phyloP scores from a whole-genome alignment of 2,329 filamentous ascomycete species.

The Xylariaceae sp. region DNA sequence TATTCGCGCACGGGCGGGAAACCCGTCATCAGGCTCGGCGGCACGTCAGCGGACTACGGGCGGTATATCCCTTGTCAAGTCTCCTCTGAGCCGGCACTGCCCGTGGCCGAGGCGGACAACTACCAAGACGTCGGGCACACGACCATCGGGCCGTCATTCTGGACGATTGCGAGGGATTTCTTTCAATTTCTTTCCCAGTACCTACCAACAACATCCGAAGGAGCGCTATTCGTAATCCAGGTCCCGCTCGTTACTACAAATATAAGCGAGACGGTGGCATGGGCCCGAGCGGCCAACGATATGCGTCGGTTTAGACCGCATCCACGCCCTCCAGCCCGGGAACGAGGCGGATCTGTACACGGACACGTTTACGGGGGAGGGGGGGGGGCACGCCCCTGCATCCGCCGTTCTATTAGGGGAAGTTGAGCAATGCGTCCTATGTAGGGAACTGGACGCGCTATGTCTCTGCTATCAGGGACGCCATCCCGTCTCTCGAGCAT shows the following conservation, averaged over 20 bases:
- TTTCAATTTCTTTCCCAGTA: too few relatives aligned
- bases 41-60: conserved; percentile 34
- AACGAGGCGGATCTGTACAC: conserved; percentile 34
- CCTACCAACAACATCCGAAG: conserved; percentile 29
- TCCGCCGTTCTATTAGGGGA: conserved; percentile 32
- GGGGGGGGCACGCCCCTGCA: conserved; percentile 25
- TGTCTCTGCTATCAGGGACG: conserved; percentile 26
- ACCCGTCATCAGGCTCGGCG: conserved; percentile 33
- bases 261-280: conserved; percentile 31
- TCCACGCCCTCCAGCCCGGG: conserved; percentile 34
- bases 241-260: conserved; percentile 33
- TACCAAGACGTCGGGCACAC: conserved; percentile 32
- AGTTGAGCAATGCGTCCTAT: conserved; percentile 30
- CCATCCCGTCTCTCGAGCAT: conserved; percentile 23
- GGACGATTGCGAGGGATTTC: too few relatives aligned
- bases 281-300: conserved; percentile 29
- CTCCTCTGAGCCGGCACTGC: conserved; percentile 28
- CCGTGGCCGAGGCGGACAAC: conserved; percentile 30
- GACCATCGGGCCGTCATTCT: conserved; percentile 32
- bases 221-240: conserved; percentile 33
- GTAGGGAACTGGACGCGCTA: conserved; percentile 33
- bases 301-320: conserved; percentile 27
- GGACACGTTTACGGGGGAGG: conserved; percentile 22
- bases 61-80: conserved; percentile 30
- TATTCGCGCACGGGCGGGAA: conserved; percentile 32